Conservation (phyloP, 1,139 yeast species). For the Kluyveromyces marxianus region DNA sequence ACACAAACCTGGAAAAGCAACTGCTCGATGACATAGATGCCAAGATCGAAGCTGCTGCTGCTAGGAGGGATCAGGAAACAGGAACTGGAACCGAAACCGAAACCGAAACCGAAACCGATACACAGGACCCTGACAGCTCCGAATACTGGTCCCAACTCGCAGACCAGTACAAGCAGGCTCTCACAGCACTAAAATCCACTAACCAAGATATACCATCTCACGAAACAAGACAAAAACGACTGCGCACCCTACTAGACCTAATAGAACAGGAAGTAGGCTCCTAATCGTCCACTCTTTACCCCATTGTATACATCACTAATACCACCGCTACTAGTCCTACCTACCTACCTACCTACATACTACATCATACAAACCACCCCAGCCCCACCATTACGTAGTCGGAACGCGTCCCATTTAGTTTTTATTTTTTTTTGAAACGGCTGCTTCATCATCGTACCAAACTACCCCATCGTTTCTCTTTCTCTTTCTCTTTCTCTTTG, state of each 20-base stretch:
- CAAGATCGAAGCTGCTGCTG: conserved; percentile 9
- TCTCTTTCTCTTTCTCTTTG: background rate
- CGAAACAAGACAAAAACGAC: conserved; percentile 11
- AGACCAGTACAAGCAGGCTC: conserved; percentile 17
- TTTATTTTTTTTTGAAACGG: no score
- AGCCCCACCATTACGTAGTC: no score
- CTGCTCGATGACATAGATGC: conserved; percentile 22
- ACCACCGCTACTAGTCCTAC: background rate
- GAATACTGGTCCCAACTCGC: conserved; percentile 16
- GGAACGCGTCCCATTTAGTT: no score
- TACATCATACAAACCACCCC: no score
- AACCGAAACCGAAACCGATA: background rate
- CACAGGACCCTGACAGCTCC: conserved; percentile 9
- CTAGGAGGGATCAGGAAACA: no score
- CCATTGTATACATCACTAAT: background rate
- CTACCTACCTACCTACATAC: background rate
- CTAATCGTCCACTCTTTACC: background rate
- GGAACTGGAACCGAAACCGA: background rate
- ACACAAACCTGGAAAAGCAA: conserved; percentile 21
- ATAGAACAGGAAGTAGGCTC: conserved; percentile 15
- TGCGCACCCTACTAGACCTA: conserved; percentile 13
- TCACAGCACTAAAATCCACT: conserved; percentile 10
- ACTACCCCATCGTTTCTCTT: background rate
- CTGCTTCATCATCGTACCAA: no score
- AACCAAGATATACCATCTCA: conserved; percentile 12